phyloP scores from a whole-genome alignment of 306 rosid species.

The Vicia sativa region DNA sequence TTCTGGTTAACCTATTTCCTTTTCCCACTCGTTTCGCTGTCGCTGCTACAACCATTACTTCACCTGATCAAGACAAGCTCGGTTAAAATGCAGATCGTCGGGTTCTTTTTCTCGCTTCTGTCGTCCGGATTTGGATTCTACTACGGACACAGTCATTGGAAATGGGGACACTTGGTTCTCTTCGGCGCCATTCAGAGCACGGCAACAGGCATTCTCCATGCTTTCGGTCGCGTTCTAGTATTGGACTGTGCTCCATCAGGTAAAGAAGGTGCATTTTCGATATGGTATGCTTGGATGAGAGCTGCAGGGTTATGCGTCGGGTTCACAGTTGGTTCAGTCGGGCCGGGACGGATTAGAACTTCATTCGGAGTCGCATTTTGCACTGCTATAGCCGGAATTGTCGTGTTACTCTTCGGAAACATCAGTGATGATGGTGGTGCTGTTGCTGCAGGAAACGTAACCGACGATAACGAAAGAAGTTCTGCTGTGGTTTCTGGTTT shows the following conservation, averaged over 20 bases:
- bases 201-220: slow-evolving; percentile 58
- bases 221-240: slow-evolving; percentile 63
- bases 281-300: slow-evolving; percentile 71
- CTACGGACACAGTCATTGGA: slow-evolving; percentile 50
- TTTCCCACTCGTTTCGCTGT: slow-evolving; percentile 67
- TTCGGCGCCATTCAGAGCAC: slow-evolving; percentile 67
- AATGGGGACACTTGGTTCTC: slow-evolving; percentile 42
- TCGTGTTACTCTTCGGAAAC: slow-evolving; percentile 63
- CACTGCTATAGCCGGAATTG: slow-evolving; percentile 52
- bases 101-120: slow-evolving; percentile 56
- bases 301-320: slow-evolving; percentile 60
- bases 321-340: slow-evolving; percentile 55
- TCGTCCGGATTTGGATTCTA: slow-evolving; percentile 66
- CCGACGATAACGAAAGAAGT: slow-evolving; percentile 45
- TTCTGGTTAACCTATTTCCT: slow-evolving; percentile 79
- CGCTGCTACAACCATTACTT: slow-evolving; percentile 64
- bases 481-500: slow-evolving; percentile 45
- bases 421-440: slow-evolving; percentile 75
- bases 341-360: slow-evolving; percentile 44
- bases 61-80: slow-evolving; percentile 55
- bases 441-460: slow-evolving; percentile 68
- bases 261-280: slow-evolving; percentile 75
- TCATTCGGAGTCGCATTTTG: slow-evolving; percentile 64
- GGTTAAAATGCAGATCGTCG: slow-evolving; percentile 73
- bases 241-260: slow-evolving; percentile 76